Evolutionary conservation across 2,329 filamentous ascomycete genomes (phyloP).

Genomic region (Aureobasidium sp.): DNA sequence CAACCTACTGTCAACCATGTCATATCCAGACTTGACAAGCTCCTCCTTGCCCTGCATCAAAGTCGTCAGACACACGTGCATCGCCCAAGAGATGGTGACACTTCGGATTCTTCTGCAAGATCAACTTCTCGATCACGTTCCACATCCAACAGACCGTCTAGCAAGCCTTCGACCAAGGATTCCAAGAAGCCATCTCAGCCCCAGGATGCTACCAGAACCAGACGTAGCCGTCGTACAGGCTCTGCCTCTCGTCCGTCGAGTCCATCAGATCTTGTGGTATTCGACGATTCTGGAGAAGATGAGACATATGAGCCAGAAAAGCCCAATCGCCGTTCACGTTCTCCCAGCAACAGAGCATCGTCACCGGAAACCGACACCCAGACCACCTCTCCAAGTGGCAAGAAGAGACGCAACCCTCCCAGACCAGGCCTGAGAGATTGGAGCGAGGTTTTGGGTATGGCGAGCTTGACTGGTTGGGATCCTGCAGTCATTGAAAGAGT

Average conservation of each 20-base stretch:
- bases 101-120: neutral
- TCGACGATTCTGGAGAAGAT: slow-evolving; percentile 5
- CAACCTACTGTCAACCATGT: slow-evolving; percentile 62
- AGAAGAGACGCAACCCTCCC: slow-evolving; percentile 1
- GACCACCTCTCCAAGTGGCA: neutral
- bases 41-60: slow-evolving; percentile 63
- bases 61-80: slow-evolving; percentile 21
- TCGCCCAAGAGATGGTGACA: slow-evolving; percentile 3
- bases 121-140: neutral
- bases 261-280: neutral
- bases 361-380: slow-evolving; percentile 1
- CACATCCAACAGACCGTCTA: neutral
- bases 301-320: slow-evolving; percentile 1
- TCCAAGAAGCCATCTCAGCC: neutral
- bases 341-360: neutral
- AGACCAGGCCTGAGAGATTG: slow-evolving; percentile 57
- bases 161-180: neutral
- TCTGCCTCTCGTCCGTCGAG: neutral
- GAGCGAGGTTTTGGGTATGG: slow-evolving; percentile 74
- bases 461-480: slow-evolving; percentile 64
- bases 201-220: neutral
- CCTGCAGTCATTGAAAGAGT: slow-evolving; percentile 56
- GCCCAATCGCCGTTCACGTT: neutral
- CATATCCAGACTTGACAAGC: slow-evolving; percentile 57
- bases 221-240: neutral